Base-by-base conservation (phyloP, 768 basidiomycete species). In the Trametes coccinea region DNA sequence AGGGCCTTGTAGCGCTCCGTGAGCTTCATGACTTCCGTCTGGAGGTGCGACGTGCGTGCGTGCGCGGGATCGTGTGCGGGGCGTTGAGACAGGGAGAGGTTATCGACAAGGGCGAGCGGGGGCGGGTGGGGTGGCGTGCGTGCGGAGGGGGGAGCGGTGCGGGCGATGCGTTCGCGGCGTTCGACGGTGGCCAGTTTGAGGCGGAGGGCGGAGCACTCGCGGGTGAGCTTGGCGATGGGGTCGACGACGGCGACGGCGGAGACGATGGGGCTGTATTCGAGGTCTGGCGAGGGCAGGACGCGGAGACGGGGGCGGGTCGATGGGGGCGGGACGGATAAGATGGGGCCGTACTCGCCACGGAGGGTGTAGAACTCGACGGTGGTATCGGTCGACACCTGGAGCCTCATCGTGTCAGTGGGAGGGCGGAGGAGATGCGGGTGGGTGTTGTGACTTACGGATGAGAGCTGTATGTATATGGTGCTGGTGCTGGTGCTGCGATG, bases 1-100 rank as follows among this genome's bases (percentile, higher is more conserved):
- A 90, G 77, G 69, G 79, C 72, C 71, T 78, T 82, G 73, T 83
- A 87, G 14, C 83, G 80, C 63, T 90, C 89, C 56, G 87, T 81
- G 37, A 87, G 74, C 49, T 80, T 82, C 31, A 79, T 72, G 22
- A 83, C 76, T 52, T 67, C 66, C 40, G 54, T 40, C 17, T 66
- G 61, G 37, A 62, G n/a, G 16, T 64, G 64, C 16, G 60, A 48
- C 34, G 58, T 55, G 16, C 58, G 50, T 13, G 58, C 53, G 45
- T 63, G 43, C 68, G 62, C 17, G 53, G 59, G 10, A 62, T 57
- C 33, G 39, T 13, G 8, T 8, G 39, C 8, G 39, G 8, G 2
- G 39, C 39, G 39, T 7, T 8, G 39, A 13, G 39, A 13, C 37
- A 46, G 46, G 52, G 39, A 58, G 53, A 22, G 22, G 22, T 22